Percentiles rank a stretch among this genome's conserved stretches.
phyloP scores from a whole-genome alignment of 2,329 filamentous ascomycete genomes.

The Onygenales sp. region DNA sequence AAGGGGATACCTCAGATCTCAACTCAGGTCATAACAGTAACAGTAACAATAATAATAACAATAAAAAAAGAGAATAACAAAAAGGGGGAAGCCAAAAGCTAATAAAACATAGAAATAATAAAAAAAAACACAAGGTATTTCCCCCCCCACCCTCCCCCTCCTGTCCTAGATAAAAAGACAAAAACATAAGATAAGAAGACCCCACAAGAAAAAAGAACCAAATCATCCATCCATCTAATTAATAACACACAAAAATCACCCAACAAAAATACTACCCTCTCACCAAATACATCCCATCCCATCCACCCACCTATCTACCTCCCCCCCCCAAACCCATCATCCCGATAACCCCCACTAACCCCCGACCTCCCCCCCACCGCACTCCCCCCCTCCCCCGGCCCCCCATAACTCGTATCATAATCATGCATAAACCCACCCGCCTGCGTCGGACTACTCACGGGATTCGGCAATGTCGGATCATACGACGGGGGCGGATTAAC shows the following conservation, averaged over 20 bases:
- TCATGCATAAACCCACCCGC: slow-evolving; percentile 28
- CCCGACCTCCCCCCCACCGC: neutral
- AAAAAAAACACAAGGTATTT: neutral
- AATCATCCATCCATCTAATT: slow-evolving; percentile 3
- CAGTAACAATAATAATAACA: too few relatives aligned
- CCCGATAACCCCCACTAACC: neutral
- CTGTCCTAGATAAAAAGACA: neutral
- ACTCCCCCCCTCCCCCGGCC: slow-evolving; percentile 22
- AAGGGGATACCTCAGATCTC: too few relatives aligned
- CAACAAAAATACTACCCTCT: too few relatives aligned
- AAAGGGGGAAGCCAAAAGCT: neutral
- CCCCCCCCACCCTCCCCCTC: too few relatives aligned
- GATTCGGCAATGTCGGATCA: slow-evolving; percentile 23
- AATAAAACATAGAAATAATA: neutral
- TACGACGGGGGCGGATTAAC: slow-evolving; percentile 29
- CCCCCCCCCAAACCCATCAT: slow-evolving; percentile 3
- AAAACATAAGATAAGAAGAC: neutral
- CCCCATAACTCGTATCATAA: slow-evolving; percentile 33
- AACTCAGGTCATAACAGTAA: too few relatives aligned
- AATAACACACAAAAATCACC: neutral
- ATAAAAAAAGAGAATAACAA: slow-evolving; percentile 2
- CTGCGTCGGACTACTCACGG: slow-evolving; percentile 10
- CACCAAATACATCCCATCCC: neutral
- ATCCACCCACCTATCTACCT: neutral
- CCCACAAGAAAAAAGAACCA: neutral